A percentile compares a stretch with the other conserved stretches of the same genome.
Conservation (phyloP, 176 grass and related monocot species). For the Ananas comosus region DNA sequence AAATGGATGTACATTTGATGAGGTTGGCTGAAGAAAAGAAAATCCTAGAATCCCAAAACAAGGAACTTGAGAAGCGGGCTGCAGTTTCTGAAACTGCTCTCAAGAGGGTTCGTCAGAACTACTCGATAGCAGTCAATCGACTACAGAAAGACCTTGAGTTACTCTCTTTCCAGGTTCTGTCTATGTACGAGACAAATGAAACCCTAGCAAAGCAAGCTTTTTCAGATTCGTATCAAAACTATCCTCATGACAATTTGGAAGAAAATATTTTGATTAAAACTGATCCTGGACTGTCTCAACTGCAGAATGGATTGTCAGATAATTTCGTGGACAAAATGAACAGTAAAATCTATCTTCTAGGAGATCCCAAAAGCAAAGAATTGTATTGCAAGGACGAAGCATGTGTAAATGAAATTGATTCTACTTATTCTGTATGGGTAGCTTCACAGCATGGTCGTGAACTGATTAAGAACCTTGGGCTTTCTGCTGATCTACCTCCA, state of each 20-base stretch:
- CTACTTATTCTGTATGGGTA: neutral
- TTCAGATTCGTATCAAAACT: slow-evolving; percentile 42
- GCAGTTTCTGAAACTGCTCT: slow-evolving; percentile 75
- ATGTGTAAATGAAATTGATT: slow-evolving; percentile 1
- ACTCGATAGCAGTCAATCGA: slow-evolving; percentile 68
- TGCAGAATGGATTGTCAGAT: slow-evolving; percentile 34
- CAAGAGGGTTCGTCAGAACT: slow-evolving; percentile 77
- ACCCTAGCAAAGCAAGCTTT: slow-evolving; percentile 74
- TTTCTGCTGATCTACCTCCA: slow-evolving; percentile 14
- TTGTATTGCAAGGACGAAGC: slow-evolving; percentile 12
- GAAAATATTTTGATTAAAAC: slow-evolving; percentile 15
- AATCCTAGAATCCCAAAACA: slow-evolving; percentile 67
- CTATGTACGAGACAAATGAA: slow-evolving; percentile 93
- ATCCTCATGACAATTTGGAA: slow-evolving; percentile 33
- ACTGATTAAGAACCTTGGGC: neutral
- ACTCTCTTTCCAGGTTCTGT: slow-evolving; percentile 94
- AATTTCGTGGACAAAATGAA: neutral
- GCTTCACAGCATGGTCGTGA: slow-evolving; percentile 2
- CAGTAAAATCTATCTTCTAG: neutral
- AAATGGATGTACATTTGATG: slow-evolving; percentile 76
- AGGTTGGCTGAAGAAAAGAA: slow-evolving; percentile 66
- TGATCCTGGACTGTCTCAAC: slow-evolving; percentile 17
- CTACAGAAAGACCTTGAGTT: slow-evolving; percentile 94
- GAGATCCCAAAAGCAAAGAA: neutral
- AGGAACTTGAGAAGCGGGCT: slow-evolving; percentile 78